A percentile compares a stretch with the other conserved stretches of the same genome.
These are phyloP conservation scores for Phytophthora citrophthora DNA, from an alignment of 352 stramenopile genomes.

Conservation along the genomic window DNA sequence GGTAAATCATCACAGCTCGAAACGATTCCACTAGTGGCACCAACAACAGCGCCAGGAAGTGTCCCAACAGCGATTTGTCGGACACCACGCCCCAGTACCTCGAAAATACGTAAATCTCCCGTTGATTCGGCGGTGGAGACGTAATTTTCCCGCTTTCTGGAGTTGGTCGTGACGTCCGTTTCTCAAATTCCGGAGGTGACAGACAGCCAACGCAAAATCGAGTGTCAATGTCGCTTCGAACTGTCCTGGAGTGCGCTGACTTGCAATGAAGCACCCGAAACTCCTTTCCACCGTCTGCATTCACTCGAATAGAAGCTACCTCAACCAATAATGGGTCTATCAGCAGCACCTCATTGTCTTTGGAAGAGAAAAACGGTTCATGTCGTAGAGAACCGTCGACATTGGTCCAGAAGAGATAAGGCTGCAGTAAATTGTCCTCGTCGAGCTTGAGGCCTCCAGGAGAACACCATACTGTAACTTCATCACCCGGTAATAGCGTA, in stretches of 20 bases:
- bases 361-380: conserved; percentile 60
- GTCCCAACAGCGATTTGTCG: conserved; percentile 69
- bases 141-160: conserved; percentile 38
- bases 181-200: conserved; percentile 54
- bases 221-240: conserved; percentile 38
- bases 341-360: conserved; percentile 73
- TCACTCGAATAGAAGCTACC: conserved; percentile 77
- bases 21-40: conserved; percentile 73
- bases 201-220: conserved; percentile 74
- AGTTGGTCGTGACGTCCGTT: conserved; percentile 25
- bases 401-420: conserved; percentile 85
- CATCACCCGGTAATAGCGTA: conserved; percentile 73
- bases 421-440: conserved; percentile 77
- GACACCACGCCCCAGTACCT: conserved; percentile 86
- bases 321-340: conserved; percentile 80
- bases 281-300: conserved; percentile 66
- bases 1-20: conserved; percentile 70
- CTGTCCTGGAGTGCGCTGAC: conserved; percentile 44
- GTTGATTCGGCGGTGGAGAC: conserved; percentile 10
- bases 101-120: conserved; percentile 82
- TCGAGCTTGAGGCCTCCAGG: conserved; percentile 66
- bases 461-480: conserved; percentile 85
- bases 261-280: conserved; percentile 84
- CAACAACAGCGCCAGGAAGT: conserved; percentile 68
- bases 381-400: conserved; percentile 62